Evolutionary conservation across 805 yeast genomes (phyloP), one percentile per base, ranked within the genome.

Genomic region (Maudiozyma saulgeensis): DNA sequence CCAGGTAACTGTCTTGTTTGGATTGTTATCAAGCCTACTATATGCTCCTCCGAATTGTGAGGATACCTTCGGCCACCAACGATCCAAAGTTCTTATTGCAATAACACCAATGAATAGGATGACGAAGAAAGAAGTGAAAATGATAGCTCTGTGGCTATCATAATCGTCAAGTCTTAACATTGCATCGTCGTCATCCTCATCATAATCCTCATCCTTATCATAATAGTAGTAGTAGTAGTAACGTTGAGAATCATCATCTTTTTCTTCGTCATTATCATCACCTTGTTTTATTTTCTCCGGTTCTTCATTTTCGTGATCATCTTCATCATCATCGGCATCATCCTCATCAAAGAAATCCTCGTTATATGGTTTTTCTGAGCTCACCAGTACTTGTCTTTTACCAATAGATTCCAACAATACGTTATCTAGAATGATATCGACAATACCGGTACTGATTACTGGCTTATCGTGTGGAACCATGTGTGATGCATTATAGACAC

Each of bases 401-500:
- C 69, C 75, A 45, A 73, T 78, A 46, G 78, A 80, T 69, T 53
- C 73, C 70, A 66, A 78, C 68, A 70, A 81, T 66, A 70, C 80
- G 72, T 64, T 74, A 67, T 68, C 73, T 46, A 63, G 42, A 38
- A 56, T 57, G n/a, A 72, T 63, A 48, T 87, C 89, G 40, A 89
- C 68, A 52, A 90, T 67, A 16, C 88, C 87, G 55, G 89, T 73
- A 7, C 90, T 77, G 26, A 77, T 74, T 43, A 74, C 79, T 1
- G 93, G 85, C 47, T 78, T 68, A 63, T 90, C 97, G 55, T 78
- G 82, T 1, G 98, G 96, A 25, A 89, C 93, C 98, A 93, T 91
- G 62, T 93, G 98, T 3, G 96, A 84, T 0, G 96, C 80, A 56
- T 87, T 79, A 62, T 68, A 78, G 1, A 91, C 79, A 50, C 80